Base-by-base conservation (phyloP, 768 basidiomycete genomes). In the Boletales sp. region DNA sequence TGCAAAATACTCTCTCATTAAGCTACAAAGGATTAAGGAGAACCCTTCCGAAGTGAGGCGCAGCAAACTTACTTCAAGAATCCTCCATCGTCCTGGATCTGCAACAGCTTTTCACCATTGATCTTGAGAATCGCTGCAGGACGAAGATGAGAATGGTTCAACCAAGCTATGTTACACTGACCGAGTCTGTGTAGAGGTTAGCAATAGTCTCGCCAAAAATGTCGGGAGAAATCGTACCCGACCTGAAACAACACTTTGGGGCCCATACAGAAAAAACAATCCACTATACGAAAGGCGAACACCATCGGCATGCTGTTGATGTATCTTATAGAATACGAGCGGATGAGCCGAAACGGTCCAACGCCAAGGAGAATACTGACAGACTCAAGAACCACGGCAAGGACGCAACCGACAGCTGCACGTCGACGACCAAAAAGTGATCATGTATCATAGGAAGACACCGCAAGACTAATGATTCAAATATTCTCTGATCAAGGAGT, bases 211-310 rank as follows among this genome's bases (percentile, higher is more conserved):
- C 18, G 45, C 29, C 37, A 35, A 10, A 49, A 9, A n/a, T 2
- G 13, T 29, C 19, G 32, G 31, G 37, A 45, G 38, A 54, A 43
- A 41, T 40, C 44, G 71, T 66, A 94, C 91, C 94, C 95, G 47
- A 99, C 91, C 81, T 99, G 97, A 75, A 99, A 99, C 37, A 99
- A 72, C 2, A 99, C 97, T 60, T 95, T 98, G 0, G 94, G 92
- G 0, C 97, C 97, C 95, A 99, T 97, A 58, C 93, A 94, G 72
- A 97, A 87, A 74, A 97, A 94, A 66, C 94, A 97, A 65, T 98
- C 94, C 3, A 94, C 92, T 63, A 97, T 90, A 30, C 97, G 83
- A 75, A 97, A 99, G 0, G 95, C 95, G 62, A 98, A 99, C 37
- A 99, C 84, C 82, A 98, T 87, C 2, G 94, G 90, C 90, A 94